These are phyloP conservation scores for Leucosporidium scottii DNA, from an alignment of 768 basidiomycete species.

Conservation along the genomic window DNA sequence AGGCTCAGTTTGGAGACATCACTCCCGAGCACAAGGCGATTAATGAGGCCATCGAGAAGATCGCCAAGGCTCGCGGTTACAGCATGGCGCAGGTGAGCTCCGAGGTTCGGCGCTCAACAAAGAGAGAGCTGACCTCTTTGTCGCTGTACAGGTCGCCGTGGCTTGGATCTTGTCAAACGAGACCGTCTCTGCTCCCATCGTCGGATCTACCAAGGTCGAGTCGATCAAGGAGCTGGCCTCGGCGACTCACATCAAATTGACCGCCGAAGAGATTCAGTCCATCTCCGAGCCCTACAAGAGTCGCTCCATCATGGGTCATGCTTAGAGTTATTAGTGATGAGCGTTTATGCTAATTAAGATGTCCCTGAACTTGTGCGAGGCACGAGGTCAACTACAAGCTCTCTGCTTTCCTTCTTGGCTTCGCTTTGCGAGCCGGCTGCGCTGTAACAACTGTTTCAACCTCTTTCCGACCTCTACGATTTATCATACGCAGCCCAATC, in stretches of 20 bases:
- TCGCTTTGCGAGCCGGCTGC: too few relatives aligned
- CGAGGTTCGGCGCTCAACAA: conserved; percentile 1
- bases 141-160: conserved; percentile 31
- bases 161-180: conserved; percentile 39
- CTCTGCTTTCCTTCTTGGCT: too few relatives aligned
- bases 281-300: conserved; percentile 55
- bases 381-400: too few relatives aligned
- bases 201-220: conserved; percentile 32
- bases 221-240: conserved; percentile 40
- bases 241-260: conserved; percentile 50
- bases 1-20: neutral
- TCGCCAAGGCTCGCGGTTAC: conserved; percentile 51
- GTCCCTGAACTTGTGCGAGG: too few relatives aligned
- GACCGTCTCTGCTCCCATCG: conserved; percentile 32
- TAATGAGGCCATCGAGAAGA: conserved; percentile 46
- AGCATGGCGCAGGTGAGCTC: conserved; percentile 51
- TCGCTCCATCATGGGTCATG: conserved; percentile 49
- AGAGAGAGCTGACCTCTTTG: neutral
- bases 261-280: conserved; percentile 54
- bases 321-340: conserved; percentile 13
- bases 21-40: too few relatives aligned
- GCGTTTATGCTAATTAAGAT: too few relatives aligned
- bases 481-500: too few relatives aligned
- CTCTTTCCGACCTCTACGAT: too few relatives aligned
- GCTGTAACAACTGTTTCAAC: too few relatives aligned